Conservation (phyloP, 371 early-diverging fungal species). For the Syncephalastrum contaminatum region DNA sequence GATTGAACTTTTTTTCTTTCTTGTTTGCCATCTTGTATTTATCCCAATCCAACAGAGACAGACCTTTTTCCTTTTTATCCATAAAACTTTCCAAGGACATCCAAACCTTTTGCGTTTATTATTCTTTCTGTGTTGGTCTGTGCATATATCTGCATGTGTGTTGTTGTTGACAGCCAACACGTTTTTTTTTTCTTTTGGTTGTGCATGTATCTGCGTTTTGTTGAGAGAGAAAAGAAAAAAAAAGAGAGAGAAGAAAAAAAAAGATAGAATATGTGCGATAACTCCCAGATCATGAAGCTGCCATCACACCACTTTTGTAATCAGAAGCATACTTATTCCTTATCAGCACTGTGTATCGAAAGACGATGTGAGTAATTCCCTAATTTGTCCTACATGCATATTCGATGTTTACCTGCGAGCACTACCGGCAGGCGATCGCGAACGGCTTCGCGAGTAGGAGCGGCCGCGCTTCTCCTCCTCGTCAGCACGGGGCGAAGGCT, state of each 20-base stretch:
- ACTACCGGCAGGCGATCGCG: slow-evolving; percentile 43
- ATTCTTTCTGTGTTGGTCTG: background rate
- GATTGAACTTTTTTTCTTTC: background rate
- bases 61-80: slow-evolving; percentile 3
- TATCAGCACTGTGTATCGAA: too few species aligned
- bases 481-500: too few species aligned
- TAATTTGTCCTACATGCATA: slow-evolving; percentile 1
- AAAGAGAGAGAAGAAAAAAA: too few species aligned
- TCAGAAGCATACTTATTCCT: too few species aligned
- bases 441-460: slow-evolving; percentile 43
- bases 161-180: slow-evolving; percentile 1
- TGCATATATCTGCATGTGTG: background rate
- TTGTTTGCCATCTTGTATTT: slow-evolving; percentile 1
- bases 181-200: slow-evolving; percentile 1
- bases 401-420: slow-evolving; percentile 17
- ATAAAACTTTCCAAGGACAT: slow-evolving; percentile 5
- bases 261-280: too few species aligned
- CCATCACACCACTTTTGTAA: slow-evolving; percentile 2
- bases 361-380: background rate
- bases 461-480: slow-evolving; percentile 16
- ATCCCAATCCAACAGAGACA: background rate
- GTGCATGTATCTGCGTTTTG: too few species aligned
- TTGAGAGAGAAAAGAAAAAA: too few species aligned
- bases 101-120: slow-evolving; percentile 1
- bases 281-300: too few species aligned